These are phyloP conservation scores for Naganishia liquefaciens DNA, from an alignment of 1,284 basidiomycete species.

Conservation along the genomic window DNA sequence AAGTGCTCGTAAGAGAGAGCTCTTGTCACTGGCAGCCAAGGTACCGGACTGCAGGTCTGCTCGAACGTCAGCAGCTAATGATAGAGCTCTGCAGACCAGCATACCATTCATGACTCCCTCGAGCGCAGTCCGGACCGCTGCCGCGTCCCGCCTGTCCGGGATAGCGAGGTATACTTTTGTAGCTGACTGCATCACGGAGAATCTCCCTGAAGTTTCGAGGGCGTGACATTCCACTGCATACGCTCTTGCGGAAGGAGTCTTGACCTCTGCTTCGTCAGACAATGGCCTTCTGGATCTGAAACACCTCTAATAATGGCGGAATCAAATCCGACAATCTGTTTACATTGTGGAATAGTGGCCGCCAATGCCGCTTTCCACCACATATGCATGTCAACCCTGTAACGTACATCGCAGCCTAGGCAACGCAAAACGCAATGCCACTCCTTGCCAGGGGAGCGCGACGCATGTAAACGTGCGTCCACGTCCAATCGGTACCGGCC, in stretches of 20 bases:
- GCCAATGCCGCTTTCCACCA: too few relatives aligned
- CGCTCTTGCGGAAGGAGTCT: too few relatives aligned
- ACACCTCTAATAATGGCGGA: conserved; percentile 2
- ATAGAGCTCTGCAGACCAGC: not conserved
- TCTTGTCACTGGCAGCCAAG: not conserved
- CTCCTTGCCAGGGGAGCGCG: too few relatives aligned
- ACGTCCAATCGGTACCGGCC: too few relatives aligned
- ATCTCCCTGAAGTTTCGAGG: too few relatives aligned
- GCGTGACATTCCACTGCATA: too few relatives aligned
- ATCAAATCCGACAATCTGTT: not conserved
- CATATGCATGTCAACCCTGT: too few relatives aligned
- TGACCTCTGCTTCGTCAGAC: conserved; percentile 6
- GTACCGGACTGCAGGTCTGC: not conserved
- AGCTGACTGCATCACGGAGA: too few relatives aligned
- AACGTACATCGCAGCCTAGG: too few relatives aligned
- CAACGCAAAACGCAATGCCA: too few relatives aligned
- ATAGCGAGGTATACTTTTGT: conserved; percentile 1
- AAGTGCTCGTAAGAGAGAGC: not conserved
- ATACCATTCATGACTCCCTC: conserved; percentile 8
- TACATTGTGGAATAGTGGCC: not conserved
- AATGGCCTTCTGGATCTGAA: conserved; percentile 9
- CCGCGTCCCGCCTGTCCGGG: conserved; percentile 3
- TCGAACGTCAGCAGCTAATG: too few relatives aligned
- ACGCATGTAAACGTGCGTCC: too few relatives aligned
- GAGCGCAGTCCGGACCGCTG: conserved; percentile 16